Evolutionary conservation across 2,329 filamentous ascomycete genomes (phyloP).

Genomic region (Aspergillus sp.): DNA sequence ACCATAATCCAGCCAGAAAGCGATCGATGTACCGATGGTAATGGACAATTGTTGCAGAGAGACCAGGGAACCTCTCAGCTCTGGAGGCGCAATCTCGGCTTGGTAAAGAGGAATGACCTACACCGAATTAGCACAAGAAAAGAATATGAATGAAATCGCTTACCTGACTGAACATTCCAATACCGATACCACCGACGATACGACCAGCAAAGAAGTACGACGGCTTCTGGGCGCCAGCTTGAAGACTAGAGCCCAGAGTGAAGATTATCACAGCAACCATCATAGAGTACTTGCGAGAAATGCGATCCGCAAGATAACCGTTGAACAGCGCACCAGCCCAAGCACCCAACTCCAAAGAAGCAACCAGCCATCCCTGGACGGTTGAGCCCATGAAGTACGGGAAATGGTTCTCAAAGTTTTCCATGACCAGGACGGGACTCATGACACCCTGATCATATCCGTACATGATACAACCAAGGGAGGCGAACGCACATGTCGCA

Average conservation of each 20-base stretch:
- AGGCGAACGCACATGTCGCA: conserved; percentile 40
- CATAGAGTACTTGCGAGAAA: conserved; percentile 38
- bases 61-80: conserved; percentile 67
- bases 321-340: conserved; percentile 36
- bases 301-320: conserved; percentile 32
- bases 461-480: conserved; percentile 36
- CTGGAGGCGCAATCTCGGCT: conserved; percentile 57
- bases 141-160: neutral
- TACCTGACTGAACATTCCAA: conserved; percentile 24
- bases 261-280: conserved; percentile 38
- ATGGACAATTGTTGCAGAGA: conserved; percentile 67
- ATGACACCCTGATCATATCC: conserved; percentile 43
- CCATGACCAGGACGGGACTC: conserved; percentile 39
- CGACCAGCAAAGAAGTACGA: conserved; percentile 28
- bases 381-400: conserved; percentile 34
- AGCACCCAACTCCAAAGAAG: conserved; percentile 40
- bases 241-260: conserved; percentile 32
- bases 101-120: conserved; percentile 34
- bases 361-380: conserved; percentile 37
- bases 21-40: conserved; percentile 50
- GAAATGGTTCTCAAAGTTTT: conserved; percentile 41
- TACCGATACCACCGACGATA: conserved; percentile 12
- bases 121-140: neutral
- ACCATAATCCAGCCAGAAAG: conserved; percentile 16
- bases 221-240: conserved; percentile 31